A percentile compares a stretch with the other conserved stretches of the same genome.
Evolutionary conservation across 768 basidiomycete genomes (phyloP).

Genomic region (Suillus discolor): DNA sequence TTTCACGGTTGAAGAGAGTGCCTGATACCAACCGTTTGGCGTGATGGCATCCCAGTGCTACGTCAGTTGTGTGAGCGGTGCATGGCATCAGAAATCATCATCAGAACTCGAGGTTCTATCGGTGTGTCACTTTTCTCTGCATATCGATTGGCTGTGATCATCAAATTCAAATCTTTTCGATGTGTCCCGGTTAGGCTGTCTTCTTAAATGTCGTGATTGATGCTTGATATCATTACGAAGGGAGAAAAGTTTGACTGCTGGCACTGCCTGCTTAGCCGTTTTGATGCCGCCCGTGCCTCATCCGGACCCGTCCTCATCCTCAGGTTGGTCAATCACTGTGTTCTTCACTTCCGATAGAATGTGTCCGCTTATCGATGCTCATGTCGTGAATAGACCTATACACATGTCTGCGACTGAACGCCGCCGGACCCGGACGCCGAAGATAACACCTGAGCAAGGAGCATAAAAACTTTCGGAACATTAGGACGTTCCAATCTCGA

Average conservation of each 20-base stretch:
- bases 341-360: background rate
- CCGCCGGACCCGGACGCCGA: background rate
- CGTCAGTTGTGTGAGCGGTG: background rate
- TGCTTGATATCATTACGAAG: background rate
- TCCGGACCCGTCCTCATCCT: background rate
- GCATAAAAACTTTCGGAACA: background rate
- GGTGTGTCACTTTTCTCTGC: slow-evolving; percentile 4
- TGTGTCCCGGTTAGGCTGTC: background rate
- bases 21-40: background rate
- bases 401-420: background rate
- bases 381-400: background rate
- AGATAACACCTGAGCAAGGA: background rate
- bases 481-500: background rate
- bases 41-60: background rate
- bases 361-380: background rate
- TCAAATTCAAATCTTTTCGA: background rate
- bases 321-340: background rate
- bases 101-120: background rate
- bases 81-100: background rate
- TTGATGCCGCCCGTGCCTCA: background rate
- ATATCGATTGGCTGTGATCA: background rate
- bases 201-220: background rate
- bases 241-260: background rate
- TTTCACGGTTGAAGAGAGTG: background rate
- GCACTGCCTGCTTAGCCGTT: background rate